Conservation (phyloP, 805 yeast genomes). For the Zygoascus tannicola region DNA sequence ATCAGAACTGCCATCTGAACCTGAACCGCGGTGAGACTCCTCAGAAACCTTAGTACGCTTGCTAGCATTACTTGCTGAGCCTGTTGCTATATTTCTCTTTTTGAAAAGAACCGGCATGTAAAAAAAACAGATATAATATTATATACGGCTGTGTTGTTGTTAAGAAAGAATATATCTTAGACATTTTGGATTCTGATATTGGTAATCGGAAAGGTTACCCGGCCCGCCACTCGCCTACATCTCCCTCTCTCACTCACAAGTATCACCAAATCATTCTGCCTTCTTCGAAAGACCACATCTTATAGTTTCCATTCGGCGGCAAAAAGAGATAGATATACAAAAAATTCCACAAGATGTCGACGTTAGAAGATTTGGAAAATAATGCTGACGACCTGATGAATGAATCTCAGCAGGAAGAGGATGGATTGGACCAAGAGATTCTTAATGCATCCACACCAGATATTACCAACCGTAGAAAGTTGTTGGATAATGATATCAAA, state of each 20-base stretch:
- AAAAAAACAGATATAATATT: not conserved
- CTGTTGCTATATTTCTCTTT: not conserved
- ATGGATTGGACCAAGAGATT: conserved; percentile 75
- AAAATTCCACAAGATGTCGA: conserved; percentile 45
- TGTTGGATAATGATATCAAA: conserved; percentile 90
- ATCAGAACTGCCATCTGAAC: not conserved
- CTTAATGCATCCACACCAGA: conserved; percentile 69
- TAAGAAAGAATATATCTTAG: not conserved
- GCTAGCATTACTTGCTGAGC: not conserved
- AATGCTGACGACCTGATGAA: conserved; percentile 36
- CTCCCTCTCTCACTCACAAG: not conserved
- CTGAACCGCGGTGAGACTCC: no score
- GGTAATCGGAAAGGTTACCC: not conserved
- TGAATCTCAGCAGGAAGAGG: conserved; percentile 29
- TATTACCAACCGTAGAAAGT: conserved; percentile 71
- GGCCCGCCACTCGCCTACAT: not conserved
- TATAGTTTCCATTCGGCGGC: no score
- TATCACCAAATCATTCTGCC: not conserved
- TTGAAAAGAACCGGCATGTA: not conserved
- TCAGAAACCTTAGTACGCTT: no score
- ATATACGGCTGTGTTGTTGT: not conserved
- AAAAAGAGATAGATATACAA: not conserved
- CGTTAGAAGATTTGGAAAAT: conserved; percentile 68
- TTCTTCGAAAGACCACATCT: no score
- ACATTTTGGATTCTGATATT: not conserved